Conservation (phyloP, 306 rosid species). For the Lathyrus oleraceus region DNA sequence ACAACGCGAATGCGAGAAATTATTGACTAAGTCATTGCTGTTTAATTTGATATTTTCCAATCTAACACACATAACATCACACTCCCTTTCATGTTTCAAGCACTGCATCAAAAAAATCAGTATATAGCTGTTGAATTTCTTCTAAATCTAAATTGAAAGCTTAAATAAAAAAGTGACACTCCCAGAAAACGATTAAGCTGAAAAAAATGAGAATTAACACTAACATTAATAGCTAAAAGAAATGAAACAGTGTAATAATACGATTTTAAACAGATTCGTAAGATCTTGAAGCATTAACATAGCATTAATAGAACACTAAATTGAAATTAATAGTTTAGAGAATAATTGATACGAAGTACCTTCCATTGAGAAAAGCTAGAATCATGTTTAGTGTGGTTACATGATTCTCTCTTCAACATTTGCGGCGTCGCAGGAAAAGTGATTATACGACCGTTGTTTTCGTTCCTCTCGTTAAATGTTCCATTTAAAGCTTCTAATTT, state of each 20-base stretch:
- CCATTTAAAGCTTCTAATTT: neutral
- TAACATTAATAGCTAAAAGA: neutral
- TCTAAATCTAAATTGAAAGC: neutral
- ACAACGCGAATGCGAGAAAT: neutral
- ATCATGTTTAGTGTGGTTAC: slow-evolving; percentile 66
- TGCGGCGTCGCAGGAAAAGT: neutral
- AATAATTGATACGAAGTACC: slow-evolving; percentile 44
- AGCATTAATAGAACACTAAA: neutral
- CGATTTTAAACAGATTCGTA: neutral
- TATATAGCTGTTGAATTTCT: neutral
- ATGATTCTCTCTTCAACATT: slow-evolving; percentile 65
- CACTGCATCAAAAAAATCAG: neutral
- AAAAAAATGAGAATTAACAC: neutral
- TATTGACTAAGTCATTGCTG: neutral
- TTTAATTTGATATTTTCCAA: neutral
- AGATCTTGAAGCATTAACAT: neutral
- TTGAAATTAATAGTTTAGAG: neutral
- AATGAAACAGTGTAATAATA: neutral
- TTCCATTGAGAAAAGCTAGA: slow-evolving; percentile 66
- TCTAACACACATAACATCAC: too few relatives aligned
- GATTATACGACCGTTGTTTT: slow-evolving; percentile 21
- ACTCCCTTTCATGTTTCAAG: neutral
- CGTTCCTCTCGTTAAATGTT: neutral
- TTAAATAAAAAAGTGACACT: neutral
- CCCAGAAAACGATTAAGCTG: neutral